These are phyloP conservation scores for Aureobasidium sp. DNA, from an alignment of 2,329 filamentous ascomycete genomes.

Conservation along the genomic window DNA sequence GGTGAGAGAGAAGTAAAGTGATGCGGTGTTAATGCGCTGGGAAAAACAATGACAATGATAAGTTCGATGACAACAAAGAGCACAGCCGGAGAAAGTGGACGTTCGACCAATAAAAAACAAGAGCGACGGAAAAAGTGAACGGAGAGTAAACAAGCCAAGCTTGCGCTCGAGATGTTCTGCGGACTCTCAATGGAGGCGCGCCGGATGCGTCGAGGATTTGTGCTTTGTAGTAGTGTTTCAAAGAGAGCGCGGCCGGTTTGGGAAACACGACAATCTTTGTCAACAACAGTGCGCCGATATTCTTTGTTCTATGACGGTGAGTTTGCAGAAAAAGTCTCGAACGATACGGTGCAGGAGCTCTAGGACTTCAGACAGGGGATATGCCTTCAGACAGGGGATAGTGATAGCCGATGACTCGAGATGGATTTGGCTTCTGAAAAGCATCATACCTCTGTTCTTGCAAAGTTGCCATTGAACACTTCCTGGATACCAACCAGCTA, in stretches of 20 bases:
- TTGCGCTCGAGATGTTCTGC: background rate
- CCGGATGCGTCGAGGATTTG: slow-evolving; percentile 6
- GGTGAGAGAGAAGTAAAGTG: background rate
- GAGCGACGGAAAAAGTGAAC: background rate
- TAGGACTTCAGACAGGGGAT: background rate
- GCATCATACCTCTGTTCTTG: background rate
- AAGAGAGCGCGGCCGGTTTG: background rate
- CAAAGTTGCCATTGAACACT: background rate
- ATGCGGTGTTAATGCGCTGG: background rate
- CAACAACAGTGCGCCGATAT: background rate
- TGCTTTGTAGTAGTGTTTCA: background rate
- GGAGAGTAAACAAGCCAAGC: background rate
- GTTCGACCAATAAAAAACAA: background rate
- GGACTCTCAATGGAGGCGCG: background rate
- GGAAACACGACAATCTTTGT: background rate
- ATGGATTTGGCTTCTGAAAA: background rate
- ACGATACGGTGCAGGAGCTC: background rate
- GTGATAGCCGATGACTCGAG: background rate
- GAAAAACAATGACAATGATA: slow-evolving; percentile 6
- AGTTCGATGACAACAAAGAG: background rate
- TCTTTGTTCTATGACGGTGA: background rate
- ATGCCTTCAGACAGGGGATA: background rate
- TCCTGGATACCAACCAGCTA: background rate
- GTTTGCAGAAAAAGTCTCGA: background rate
- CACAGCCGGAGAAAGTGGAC: background rate